Percentiles rank a stretch among this genome's conserved stretches.
These are phyloP conservation scores for Aspergillus hiratsukae DNA, from an alignment of 2,329 filamentous ascomycete species.

Conservation along the genomic window DNA sequence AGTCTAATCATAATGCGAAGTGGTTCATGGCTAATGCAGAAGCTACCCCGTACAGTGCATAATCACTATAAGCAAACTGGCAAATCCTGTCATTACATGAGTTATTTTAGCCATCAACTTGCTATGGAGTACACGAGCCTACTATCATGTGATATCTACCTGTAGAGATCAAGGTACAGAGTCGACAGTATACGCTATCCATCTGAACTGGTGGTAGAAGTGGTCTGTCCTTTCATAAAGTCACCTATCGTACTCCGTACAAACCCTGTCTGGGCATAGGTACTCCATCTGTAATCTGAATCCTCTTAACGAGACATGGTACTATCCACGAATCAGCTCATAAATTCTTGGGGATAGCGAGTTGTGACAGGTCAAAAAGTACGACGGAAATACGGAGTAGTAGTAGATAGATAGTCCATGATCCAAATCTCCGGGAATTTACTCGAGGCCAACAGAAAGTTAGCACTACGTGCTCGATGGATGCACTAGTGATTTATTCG, in stretches of 20 bases:
- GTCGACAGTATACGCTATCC: neutral
- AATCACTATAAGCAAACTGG: neutral
- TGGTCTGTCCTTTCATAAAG: neutral
- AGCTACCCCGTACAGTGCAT: no score
- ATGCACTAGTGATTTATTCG: neutral
- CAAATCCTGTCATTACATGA: neutral
- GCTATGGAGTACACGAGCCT: neutral
- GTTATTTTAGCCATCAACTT: neutral
- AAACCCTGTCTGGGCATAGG: neutral
- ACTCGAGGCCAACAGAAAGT: neutral
- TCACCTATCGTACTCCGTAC: neutral
- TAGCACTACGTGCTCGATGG: neutral
- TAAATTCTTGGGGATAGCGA: neutral
- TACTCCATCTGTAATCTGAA: no score
- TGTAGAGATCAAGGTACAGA: neutral
- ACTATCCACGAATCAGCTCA: neutral
- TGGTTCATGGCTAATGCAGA: neutral
- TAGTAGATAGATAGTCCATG: neutral
- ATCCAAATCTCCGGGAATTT: neutral
- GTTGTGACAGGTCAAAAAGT: neutral
- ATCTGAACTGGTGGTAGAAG: neutral
- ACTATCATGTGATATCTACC: neutral
- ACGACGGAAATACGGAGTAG: no score
- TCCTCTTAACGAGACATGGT: neutral
- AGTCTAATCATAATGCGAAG: neutral